Base-by-base conservation (phyloP, 1,139 yeast genomes). In the Debaryomyces subglobosus region DNA sequence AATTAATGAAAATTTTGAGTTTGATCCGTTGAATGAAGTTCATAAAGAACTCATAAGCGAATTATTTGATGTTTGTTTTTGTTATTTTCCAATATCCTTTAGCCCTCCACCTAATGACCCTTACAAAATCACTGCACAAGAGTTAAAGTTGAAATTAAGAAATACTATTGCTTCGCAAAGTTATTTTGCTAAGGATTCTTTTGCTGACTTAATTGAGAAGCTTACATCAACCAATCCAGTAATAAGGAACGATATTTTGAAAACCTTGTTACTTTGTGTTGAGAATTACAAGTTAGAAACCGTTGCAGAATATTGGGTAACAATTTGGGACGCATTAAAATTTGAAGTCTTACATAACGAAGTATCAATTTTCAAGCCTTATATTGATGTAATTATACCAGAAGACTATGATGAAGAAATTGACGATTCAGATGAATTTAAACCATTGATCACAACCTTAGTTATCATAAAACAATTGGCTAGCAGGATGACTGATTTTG, bases 51-150 rank as follows among this genome's bases (percentile, higher is more conserved):
- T 60, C 45, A 50, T 74, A 38, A 63, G 67, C 32, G 90, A 89
- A 24, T 66, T 94, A 50, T 94, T 92, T 62, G 99, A 95, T 63
- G 84, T 89, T 33, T 78, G 91, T 36, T 94, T 94, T 63, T 94
- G 99, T 65, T 95, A 95, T 69, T 95, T 92, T 69, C 99, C 99
- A 4, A 92, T 95, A 46, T 88, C 97, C 0, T 95, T 95, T 68
- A 86, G 85, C 51, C 97, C 99, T 1, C 97, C 98, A 1, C 84
- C 87, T 50, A 86, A 89, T 62, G 97, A 92, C 64, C 96, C 97
- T 0, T 90, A 91, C 63, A 84, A 85, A 52, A 89, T 91, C 52
- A 83, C 96, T 0, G 81, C 91, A 1, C 79, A 77, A 1, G 88
- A 90, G 47, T 75, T 94, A 55, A 90, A 89, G 60, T 42, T 59